Conservation (phyloP, 1,284 basidiomycete species). For the Vanrija humicola region DNA sequence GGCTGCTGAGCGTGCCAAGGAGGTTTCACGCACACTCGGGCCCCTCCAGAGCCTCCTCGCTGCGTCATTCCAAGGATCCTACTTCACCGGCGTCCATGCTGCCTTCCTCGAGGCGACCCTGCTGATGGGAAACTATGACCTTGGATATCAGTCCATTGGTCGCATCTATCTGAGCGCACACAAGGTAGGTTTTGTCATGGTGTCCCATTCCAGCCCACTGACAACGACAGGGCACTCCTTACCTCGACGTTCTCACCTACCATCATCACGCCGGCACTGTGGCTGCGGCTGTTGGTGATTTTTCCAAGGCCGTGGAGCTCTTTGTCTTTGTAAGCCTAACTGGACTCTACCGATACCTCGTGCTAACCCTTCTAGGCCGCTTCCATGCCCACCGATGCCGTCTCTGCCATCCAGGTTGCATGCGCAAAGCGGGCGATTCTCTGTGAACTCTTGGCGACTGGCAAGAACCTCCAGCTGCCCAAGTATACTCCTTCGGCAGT, state of each 20-base stretch:
- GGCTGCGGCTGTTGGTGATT: constrained; percentile 24
- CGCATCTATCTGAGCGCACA: constrained; percentile 21
- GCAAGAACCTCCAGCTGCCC: constrained; percentile 28
- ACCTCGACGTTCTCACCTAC: constrained; percentile 41
- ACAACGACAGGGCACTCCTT: constrained; percentile 10
- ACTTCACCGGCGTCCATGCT: constrained; percentile 30
- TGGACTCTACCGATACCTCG: neutral
- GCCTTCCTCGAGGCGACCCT: constrained; percentile 33
- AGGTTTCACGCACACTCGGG: constrained; percentile 6
- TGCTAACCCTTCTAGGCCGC: constrained; percentile 26
- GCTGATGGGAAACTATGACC: constrained; percentile 6
- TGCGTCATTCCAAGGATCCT: neutral
- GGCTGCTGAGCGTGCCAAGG: constrained; percentile 24
- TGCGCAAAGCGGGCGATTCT: constrained; percentile 42
- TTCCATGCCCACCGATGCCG: constrained; percentile 25
- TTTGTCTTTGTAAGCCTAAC: constrained; percentile 29
- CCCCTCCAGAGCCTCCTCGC: constrained; percentile 22
- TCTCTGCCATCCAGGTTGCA: constrained; percentile 40
- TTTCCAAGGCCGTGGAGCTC: constrained; percentile 24
- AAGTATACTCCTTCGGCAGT: constrained; percentile 29
- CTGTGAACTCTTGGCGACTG: constrained; percentile 34
- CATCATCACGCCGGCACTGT: constrained; percentile 43
- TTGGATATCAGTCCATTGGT: neutral
- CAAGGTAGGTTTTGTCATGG: constrained; percentile 25
- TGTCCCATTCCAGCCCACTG: too few relatives aligned